Evolutionary conservation across 345 rosid genomes (phyloP), one percentile per base, ranked within the genome.

Genomic region (Pseudoturritis turrita): DNA sequence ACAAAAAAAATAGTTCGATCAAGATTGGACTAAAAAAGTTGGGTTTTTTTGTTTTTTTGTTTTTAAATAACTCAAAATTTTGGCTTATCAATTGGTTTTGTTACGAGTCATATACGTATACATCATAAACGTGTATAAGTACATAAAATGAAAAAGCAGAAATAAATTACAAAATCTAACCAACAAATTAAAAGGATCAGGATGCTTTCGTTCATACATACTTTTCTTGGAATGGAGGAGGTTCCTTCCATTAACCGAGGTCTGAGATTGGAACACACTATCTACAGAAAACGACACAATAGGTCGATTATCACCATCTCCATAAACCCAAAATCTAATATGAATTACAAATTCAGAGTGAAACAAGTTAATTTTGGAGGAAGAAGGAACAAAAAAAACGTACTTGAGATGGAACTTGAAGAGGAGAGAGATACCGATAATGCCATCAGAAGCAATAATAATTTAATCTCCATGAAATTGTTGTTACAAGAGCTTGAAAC

Each of bases 181-280:
- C 7, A 58, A 4, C 47, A 46, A 22, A 26, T 18, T 5, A 49
- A 57, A 41, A 25, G 31, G 46, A 64, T 15, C 17, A 62, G 8
- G 12, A 68, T 31, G 57, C 8, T 65, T 29, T 13, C 14, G 43
- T 33, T 46, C 37, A 56, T 23, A 57, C 83, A 43, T 74, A 89
- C 96, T 80, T 85, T 89, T 88, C 81, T 76, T 85, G 56, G 94
- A 76, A 74, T 83, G 84, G 55, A 87, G 91, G 44, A 89, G 88
- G 71, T 58, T 88, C 60, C 93, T 83, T 62, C 83, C 82, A 45
- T 73, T 58, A 61, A 67, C 72, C 45, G 72, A 76, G 64, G 61
- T 65, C 45, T 68, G 80, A 62, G 82, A 85, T 68, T 77, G 71
- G 12, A 86, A 82, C 70, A 80, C 65, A 18, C 41, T 68, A 76